These are phyloP conservation scores for Rhizopus microsporus DNA, from an alignment of 371 early-diverging fungal species.

Conservation along the genomic window DNA sequence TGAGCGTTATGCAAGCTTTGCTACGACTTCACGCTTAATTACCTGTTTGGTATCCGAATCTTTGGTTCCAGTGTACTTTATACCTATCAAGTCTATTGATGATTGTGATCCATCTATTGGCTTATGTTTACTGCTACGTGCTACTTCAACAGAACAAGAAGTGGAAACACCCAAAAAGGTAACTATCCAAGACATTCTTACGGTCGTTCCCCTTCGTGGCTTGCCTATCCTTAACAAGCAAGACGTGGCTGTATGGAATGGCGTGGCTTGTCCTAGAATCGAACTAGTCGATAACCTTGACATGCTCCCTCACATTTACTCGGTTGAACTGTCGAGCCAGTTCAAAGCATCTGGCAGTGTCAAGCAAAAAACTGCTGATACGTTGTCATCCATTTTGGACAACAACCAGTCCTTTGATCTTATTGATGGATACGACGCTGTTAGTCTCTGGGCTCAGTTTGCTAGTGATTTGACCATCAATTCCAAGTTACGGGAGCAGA, in stretches of 20 bases:
- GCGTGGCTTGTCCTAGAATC: constrained; percentile 32
- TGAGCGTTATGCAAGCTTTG: constrained; percentile 47
- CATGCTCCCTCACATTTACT: constrained; percentile 48
- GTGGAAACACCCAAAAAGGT: constrained; percentile 11
- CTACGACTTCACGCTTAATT: constrained; percentile 63
- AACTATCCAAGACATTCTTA: constrained; percentile 28
- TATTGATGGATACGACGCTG: constrained; percentile 39
- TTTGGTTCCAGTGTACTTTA: constrained; percentile 48
- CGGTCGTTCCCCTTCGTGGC: constrained; percentile 45
- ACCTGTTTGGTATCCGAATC: constrained; percentile 63
- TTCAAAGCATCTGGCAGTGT: neutral
- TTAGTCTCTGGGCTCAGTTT: constrained; percentile 40
- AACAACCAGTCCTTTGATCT: constrained; percentile 9
- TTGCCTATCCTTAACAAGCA: constrained; percentile 32
- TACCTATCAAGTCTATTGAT: constrained; percentile 15
- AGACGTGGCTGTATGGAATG: constrained; percentile 19
- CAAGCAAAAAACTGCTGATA: constrained; percentile 9
- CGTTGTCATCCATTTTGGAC: constrained; percentile 8
- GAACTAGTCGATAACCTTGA: constrained; percentile 45
- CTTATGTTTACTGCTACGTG: constrained; percentile 27
- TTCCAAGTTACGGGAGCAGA: constrained; percentile 31
- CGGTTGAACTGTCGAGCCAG: neutral
- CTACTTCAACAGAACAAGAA: constrained; percentile 11
- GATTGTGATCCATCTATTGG: constrained; percentile 13
- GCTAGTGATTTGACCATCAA: constrained; percentile 35